Evolutionary conservation across 2,329 filamentous ascomycete genomes (phyloP), one percentile per base, ranked within the genome.

Genomic region (Fonsecaea monophora): DNA sequence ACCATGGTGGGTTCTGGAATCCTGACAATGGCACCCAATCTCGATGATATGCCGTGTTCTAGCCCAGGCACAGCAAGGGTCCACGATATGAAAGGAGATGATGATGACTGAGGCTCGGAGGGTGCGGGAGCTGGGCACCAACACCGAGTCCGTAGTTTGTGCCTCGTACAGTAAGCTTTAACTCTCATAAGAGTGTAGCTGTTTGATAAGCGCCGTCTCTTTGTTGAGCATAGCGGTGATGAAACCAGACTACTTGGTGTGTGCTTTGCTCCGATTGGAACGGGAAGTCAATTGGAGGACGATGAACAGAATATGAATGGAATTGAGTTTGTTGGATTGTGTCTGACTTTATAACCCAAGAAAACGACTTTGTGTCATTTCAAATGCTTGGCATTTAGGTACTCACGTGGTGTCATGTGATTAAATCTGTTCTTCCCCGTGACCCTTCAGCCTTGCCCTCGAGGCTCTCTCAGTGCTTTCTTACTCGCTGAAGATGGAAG

Each of bases 211-310:
- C 45, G 45, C 21, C 21, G 21, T 25, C 18, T 25, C 45, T 30
- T 18, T n/a, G 8, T 50, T 25, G 45, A 50, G 18, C 8, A 50
- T 50, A 13, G 9, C 25, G 18, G 45, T 50, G 45, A 21, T 50
- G 18, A 50, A 50, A 50, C 25, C 45, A 50, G 25, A 50, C 45
- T 50, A 50, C 45, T 10, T 25, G 45, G 18, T 0, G 3, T 21
- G 45, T 10, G 18, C 45, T 50, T 5, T 50, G 4, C 45, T 50
- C 45, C 45, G 45, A 50, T 50, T 50, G 45, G 45, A 25, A 50
- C 8, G 10, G 45, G 8, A 9, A 21, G n/a, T 48, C 42, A 21
- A 48, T 48, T 48, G 42, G 42, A 21, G n/a, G 42, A 48, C 42
- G 6, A 3, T 32, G 30, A 32, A 32, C 25, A 32, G 30, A 32